A percentile compares a stretch with the other conserved stretches of the same genome.
These are phyloP conservation scores for Setaria italica DNA, from an alignment of 202 grass and related monocot genomes.

Conservation along the genomic window DNA sequence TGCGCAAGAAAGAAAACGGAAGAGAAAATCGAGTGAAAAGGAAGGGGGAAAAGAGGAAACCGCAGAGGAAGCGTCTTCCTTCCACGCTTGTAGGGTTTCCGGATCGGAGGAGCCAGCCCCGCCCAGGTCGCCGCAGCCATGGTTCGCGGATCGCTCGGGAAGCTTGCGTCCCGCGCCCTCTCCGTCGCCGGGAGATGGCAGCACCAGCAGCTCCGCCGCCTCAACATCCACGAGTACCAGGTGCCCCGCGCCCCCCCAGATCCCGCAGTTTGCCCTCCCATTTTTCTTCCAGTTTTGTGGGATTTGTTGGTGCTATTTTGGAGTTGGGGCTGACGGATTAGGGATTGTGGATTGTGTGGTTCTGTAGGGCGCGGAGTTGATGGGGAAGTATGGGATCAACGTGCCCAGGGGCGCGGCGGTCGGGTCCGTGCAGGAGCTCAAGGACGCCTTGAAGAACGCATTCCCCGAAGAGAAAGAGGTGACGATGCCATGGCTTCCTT, in stretches of 20 bases:
- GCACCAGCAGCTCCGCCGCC: conserved; percentile 95
- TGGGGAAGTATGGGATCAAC: conserved; percentile 94
- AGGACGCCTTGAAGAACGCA: conserved; percentile 63
- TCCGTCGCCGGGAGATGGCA: conserved; percentile 91
- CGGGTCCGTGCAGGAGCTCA: conserved; percentile 72
- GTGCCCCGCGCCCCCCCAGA: conserved; percentile 41
- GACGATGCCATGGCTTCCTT: conserved; percentile 40
- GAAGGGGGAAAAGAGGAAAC: neutral
- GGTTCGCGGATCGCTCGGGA: conserved; percentile 86
- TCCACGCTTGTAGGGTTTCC: conserved; percentile 56
- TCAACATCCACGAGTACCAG: conserved; percentile 99
- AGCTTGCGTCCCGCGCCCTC: conserved; percentile 66
- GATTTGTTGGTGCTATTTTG: neutral
- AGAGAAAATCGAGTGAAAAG: conserved; percentile 12
- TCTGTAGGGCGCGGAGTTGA: conserved; percentile 88
- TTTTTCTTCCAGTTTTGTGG: conserved; percentile 23
- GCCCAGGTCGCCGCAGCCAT: conserved; percentile 50
- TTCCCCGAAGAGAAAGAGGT: conserved; percentile 94
- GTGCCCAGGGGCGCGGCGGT: conserved; percentile 76
- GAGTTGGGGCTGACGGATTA: conserved; percentile 26
- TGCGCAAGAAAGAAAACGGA: conserved; percentile 53
- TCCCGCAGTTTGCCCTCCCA: conserved; percentile 6
- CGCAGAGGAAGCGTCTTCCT: conserved; percentile 39
- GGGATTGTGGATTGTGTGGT: conserved; percentile 12
- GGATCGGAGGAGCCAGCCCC: conserved; percentile 51